Conservation (phyloP, 2,329 filamentous ascomycete species). For the Parastagonospora nodorum region DNA sequence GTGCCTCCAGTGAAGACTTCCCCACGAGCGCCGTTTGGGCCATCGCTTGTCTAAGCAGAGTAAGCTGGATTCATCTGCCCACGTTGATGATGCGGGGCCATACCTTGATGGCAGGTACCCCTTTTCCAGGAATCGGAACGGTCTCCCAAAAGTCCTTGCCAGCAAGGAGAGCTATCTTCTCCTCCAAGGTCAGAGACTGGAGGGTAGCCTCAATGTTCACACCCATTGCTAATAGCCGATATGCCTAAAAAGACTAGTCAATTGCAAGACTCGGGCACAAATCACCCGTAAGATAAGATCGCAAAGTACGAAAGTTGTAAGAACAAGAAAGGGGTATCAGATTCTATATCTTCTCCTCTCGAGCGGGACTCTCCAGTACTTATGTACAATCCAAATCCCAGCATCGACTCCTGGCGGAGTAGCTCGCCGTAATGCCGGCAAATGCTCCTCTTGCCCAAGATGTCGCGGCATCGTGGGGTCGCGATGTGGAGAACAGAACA, state of each 20-base stretch:
- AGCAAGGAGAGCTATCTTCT: conserved; percentile 42
- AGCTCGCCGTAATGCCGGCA: conserved; percentile 21
- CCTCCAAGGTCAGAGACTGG: conserved; percentile 39
- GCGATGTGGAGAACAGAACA: conserved; percentile 14
- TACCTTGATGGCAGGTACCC: conserved; percentile 62
- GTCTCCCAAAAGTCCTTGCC: conserved; percentile 72
- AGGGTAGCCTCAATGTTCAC: conserved; percentile 35
- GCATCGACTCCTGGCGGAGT: conserved; percentile 9
- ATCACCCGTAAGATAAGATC: not conserved
- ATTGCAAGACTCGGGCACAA: not conserved
- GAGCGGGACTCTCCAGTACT: not conserved
- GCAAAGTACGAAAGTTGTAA: not conserved
- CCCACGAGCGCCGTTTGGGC: conserved; percentile 71
- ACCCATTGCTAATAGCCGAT: conserved; percentile 18
- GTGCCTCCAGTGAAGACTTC: conserved; percentile 67
- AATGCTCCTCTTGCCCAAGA: conserved; percentile 2
- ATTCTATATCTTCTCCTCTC: not conserved
- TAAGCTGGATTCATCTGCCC: conserved; percentile 2
- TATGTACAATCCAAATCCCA: conserved; percentile 7
- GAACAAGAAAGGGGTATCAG: conserved; percentile 7
- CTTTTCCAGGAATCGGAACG: conserved; percentile 61
- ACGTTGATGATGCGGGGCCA: not conserved
- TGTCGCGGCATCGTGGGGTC: conserved; percentile 7
- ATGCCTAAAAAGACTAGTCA: not conserved
- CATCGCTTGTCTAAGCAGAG: conserved; percentile 62